Evolutionary conservation across 2,329 filamentous ascomycete species (phyloP).

Genomic region (Aspergillus ibericus): DNA sequence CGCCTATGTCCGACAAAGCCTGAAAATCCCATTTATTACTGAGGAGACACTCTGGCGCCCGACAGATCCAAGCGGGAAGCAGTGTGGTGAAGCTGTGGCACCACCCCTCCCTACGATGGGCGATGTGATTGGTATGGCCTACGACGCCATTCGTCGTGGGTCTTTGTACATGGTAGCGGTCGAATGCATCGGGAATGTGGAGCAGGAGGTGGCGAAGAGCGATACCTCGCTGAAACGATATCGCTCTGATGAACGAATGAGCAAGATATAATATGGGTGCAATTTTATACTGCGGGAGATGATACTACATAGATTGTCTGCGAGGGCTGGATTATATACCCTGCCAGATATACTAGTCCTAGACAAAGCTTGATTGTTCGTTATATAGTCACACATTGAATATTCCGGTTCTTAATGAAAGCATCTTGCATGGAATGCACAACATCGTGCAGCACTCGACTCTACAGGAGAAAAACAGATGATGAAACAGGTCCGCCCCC

Average conservation of each 20-base stretch:
- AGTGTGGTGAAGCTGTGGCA: neutral
- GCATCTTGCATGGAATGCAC: no score
- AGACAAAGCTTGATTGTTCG: no score
- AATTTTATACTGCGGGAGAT: neutral
- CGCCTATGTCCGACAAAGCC: neutral
- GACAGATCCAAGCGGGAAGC: neutral
- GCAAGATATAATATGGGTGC: neutral
- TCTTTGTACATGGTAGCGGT: neutral
- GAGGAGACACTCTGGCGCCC: neutral
- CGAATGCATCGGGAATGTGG: neutral
- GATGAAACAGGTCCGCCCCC: no score
- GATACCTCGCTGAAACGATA: neutral
- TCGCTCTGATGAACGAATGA: neutral
- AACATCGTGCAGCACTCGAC: no score
- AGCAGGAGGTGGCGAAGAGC: neutral
- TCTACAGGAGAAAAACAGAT: no score
- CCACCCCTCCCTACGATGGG: neutral
- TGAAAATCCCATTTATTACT: neutral
- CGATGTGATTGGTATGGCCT: neutral
- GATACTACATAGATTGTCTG: neutral
- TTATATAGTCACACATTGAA: no score
- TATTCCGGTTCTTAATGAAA: no score
- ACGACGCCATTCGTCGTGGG: neutral
- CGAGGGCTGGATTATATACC: neutral
- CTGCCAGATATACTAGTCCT: no score